A percentile compares a stretch with the other conserved stretches of the same genome.
These are phyloP conservation scores for Lagenidium giganteum DNA, from an alignment of 352 stramenopile species.

Conservation along the genomic window DNA sequence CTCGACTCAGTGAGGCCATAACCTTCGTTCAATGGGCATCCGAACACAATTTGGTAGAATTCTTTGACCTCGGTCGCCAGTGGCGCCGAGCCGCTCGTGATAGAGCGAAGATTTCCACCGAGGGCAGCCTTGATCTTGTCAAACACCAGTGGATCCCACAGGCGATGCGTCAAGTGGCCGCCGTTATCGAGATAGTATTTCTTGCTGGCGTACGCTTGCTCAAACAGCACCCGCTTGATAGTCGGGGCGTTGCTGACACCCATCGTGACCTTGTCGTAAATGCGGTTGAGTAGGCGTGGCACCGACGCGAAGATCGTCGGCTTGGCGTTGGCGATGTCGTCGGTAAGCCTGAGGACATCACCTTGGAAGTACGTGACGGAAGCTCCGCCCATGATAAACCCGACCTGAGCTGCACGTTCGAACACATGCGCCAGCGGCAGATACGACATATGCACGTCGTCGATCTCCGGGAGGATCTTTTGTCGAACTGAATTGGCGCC, in stretches of 20 bases:
- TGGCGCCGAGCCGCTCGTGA: constrained; percentile 93
- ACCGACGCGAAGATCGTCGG: constrained; percentile 89
- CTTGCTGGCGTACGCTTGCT: constrained; percentile 37
- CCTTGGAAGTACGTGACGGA: constrained; percentile 66
- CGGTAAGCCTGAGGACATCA: constrained; percentile 77
- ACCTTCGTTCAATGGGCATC: constrained; percentile 88
- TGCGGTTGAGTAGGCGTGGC: constrained; percentile 92
- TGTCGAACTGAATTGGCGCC: constrained; percentile 10
- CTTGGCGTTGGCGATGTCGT: constrained; percentile 83
- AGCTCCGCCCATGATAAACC: constrained; percentile 83
- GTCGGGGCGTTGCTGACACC: constrained; percentile 29
- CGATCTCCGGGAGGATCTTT: background rate
- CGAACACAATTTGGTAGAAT: constrained; percentile 93
- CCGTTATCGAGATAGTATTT: constrained; percentile 22
- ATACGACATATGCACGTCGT: constrained; percentile 91
- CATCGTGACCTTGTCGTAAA: constrained; percentile 89
- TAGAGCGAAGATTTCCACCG: constrained; percentile 84
- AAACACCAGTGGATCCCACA: constrained; percentile 96
- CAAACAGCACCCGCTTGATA: constrained; percentile 35
- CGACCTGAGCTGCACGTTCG: constrained; percentile 84
- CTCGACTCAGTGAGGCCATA: constrained; percentile 94
- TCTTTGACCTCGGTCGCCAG: constrained; percentile 91
- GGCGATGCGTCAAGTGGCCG: constrained; percentile 38
- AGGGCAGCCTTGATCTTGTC: constrained; percentile 91
- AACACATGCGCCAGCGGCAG: constrained; percentile 95